Evolutionary conservation across 208 protist species (phyloP).

Genomic region (Crithidia mellificae): DNA sequence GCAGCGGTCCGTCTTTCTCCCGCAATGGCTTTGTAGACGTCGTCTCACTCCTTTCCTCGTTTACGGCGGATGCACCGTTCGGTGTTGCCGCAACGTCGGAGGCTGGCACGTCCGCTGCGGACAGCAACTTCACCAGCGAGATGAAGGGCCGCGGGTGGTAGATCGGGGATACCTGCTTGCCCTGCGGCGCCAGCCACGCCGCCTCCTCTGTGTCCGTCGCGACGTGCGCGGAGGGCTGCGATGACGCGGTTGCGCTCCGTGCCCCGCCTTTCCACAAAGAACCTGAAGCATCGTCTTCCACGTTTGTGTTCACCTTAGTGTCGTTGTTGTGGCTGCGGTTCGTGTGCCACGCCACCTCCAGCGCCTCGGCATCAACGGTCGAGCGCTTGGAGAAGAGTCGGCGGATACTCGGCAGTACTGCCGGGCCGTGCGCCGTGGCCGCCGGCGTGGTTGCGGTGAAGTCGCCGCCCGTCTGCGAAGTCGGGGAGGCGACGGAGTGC

Average conservation of each 20-base stretch:
- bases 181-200: slow-evolving; percentile 22
- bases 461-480: not conserved
- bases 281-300: no score
- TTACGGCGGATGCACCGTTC: not conserved
- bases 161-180: slow-evolving; percentile 21
- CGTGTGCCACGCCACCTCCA: no score
- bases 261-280: no score
- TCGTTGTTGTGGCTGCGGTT: not conserved
- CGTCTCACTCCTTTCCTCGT: not conserved
- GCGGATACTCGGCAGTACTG: slow-evolving; percentile 28
- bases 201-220: slow-evolving; percentile 8
- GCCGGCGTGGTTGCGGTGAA: no score
- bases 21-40: no score
- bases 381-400: slow-evolving; percentile 28
- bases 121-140: slow-evolving; percentile 27
- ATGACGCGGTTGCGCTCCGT: no score
- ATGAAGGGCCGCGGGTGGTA: slow-evolving; percentile 31
- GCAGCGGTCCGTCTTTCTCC: no score
- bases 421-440: not conserved
- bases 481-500: not conserved
- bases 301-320: no score
- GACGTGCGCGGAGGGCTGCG: not conserved
- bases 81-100: not conserved
- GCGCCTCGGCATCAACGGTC: not conserved
- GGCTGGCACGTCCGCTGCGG: not conserved